Evolutionary conservation across 2,329 filamentous ascomycete species (phyloP).

Genomic region (Cadophora sp.): DNA sequence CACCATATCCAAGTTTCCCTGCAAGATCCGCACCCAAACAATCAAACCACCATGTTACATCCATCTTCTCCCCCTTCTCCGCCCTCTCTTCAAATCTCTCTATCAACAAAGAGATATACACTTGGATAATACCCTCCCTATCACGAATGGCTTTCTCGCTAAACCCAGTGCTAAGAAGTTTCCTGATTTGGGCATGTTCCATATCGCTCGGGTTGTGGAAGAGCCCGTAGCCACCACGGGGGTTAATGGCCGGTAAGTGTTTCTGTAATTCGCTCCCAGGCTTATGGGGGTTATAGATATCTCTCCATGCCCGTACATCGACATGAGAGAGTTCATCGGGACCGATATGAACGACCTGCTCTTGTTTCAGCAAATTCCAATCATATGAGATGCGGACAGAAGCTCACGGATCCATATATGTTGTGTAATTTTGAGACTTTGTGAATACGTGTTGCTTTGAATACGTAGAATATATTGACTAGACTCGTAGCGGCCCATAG

Average conservation of each 20-base stretch:
- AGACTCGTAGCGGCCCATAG: constrained; percentile 34
- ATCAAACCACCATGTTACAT: constrained; percentile 8
- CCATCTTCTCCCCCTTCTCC: not conserved
- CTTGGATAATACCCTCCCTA: constrained; percentile 30
- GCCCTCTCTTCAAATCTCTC: not conserved
- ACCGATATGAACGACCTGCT: constrained; percentile 22
- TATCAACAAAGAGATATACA: not conserved
- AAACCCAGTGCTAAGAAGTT: constrained; percentile 42
- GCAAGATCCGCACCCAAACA: constrained; percentile 2
- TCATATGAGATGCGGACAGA: not conserved
- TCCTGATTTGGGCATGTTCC: constrained; percentile 40
- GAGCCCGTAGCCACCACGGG: constrained; percentile 6
- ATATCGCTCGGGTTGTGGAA: constrained; percentile 14
- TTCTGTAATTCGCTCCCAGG: not conserved
- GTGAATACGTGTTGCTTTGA: constrained; percentile 18
- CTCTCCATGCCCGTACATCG: constrained; percentile 40
- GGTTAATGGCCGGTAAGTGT: not conserved
- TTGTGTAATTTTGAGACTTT: constrained; percentile 33
- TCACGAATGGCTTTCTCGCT: constrained; percentile 43
- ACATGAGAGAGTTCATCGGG: constrained; percentile 42
- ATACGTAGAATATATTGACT: constrained; percentile 11
- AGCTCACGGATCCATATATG: constrained; percentile 26
- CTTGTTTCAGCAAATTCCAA: constrained; percentile 12
- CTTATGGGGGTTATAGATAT: constrained; percentile 34
- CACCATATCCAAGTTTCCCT: not conserved